Percentiles rank a stretch among this genome's conserved stretches.
phyloP scores from a whole-genome alignment of 202 grass and related monocot genomes.

The Cymbopogon flexuosus region DNA sequence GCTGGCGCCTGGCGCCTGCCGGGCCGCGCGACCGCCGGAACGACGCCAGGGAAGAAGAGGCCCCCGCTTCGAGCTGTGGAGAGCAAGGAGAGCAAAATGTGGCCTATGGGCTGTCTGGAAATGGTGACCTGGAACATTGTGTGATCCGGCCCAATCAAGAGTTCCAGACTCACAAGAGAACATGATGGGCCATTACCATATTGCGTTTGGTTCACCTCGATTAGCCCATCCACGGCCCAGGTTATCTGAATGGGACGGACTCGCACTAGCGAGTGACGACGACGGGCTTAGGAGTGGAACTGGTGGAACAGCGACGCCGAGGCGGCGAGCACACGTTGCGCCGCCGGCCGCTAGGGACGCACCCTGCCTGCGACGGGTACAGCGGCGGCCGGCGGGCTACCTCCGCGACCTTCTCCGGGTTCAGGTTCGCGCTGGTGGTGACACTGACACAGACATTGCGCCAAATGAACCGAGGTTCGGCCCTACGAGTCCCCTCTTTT shows the following conservation, averaged over 20 bases:
- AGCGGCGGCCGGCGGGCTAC: neutral
- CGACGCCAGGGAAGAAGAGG: too few species aligned
- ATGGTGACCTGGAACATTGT: too few species aligned
- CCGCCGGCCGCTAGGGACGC: neutral
- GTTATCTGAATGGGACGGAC: neutral
- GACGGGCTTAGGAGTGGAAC: neutral
- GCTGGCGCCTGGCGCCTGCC: too few species aligned
- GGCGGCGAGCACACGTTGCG: neutral
- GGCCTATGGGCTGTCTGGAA: too few species aligned
- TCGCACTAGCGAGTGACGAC: neutral
- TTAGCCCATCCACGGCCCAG: neutral
- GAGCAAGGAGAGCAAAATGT: too few species aligned
- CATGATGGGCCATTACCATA: neutral
- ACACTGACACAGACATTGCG: neutral
- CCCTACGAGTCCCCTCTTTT: neutral
- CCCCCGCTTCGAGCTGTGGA: too few species aligned
- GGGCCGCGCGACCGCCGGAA: too few species aligned
- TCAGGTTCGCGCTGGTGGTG: too few species aligned
- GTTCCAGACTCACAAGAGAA: neutral
- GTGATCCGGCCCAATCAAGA: neutral
- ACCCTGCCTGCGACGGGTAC: neutral
- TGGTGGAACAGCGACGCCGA: neutral
- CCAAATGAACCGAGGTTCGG: conserved; percentile 4
- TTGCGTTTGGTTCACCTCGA: neutral
- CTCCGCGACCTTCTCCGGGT: neutral